phyloP scores from a whole-genome alignment of 176 grass and related monocot species.

The Rhynchospora tenuis region DNA sequence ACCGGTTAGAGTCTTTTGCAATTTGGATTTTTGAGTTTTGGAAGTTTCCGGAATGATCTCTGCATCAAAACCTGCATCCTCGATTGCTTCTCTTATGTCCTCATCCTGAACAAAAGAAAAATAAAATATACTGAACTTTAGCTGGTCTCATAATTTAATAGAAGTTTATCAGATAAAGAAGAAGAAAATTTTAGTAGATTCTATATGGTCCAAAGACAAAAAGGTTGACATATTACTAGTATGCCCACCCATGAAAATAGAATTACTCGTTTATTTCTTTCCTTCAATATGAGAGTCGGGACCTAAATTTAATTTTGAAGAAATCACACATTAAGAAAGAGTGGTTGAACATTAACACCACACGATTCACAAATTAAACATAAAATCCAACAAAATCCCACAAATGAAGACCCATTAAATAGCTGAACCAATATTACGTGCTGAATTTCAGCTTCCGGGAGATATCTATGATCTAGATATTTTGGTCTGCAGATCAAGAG shows the following conservation, averaged over 20 bases:
- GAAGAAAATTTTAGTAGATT: neutral
- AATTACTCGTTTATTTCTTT: neutral
- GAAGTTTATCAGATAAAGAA: neutral
- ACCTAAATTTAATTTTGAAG: neutral
- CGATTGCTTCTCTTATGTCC: constrained; percentile 78
- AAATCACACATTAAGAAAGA: neutral
- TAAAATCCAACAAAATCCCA: neutral
- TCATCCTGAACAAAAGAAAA: constrained; percentile 57
- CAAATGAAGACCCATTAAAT: neutral
- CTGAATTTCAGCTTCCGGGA: neutral
- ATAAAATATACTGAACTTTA: constrained; percentile 12
- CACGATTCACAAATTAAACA: neutral
- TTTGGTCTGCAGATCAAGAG: neutral
- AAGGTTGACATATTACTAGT: neutral
- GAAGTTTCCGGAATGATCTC: constrained; percentile 74
- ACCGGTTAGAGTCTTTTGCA: constrained; percentile 52
- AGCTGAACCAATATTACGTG: neutral
- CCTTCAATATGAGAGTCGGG: neutral
- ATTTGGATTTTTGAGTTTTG: constrained; percentile 47
- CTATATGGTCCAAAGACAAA: neutral
- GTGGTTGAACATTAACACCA: neutral
- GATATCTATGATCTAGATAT: neutral
- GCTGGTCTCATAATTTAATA: neutral
- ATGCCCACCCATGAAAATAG: neutral
- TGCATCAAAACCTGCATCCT: constrained; percentile 86